Conservation (phyloP, 306 rosid species). For the Citrullus amarus region DNA sequence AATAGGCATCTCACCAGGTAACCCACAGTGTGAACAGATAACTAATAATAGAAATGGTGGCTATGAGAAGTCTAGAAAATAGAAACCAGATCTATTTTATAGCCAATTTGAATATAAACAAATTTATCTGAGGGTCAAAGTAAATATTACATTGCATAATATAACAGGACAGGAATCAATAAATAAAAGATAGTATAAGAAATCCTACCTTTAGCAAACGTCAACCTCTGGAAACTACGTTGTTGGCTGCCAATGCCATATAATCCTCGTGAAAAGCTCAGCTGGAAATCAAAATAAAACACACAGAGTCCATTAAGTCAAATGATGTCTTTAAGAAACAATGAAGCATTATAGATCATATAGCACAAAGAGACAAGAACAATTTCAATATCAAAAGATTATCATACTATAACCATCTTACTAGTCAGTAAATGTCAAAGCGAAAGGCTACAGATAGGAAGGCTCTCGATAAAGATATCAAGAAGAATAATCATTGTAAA, state of each 20-base stretch:
- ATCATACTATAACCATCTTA: not conserved
- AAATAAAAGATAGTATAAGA: not conserved
- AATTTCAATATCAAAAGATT: not conserved
- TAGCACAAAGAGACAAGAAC: not conserved
- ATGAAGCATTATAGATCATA: not conserved
- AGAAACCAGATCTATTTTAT: not conserved
- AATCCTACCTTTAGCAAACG: conserved; percentile 47
- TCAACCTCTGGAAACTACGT: conserved; percentile 29
- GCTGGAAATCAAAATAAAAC: conserved; percentile 36
- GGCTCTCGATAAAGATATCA: not conserved
- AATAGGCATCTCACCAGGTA: not conserved
- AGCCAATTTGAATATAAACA: not conserved
- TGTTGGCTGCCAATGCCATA: conserved; percentile 28
- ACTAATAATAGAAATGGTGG: not conserved
- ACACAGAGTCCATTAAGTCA: not conserved
- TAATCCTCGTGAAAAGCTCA: conserved; percentile 36
- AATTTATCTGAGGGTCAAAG: not conserved
- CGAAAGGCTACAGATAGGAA: not conserved
- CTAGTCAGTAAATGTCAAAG: not conserved
- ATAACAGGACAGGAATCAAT: not conserved
- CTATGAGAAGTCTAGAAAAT: not conserved
- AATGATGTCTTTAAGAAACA: not conserved
- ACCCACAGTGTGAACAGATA: not conserved
- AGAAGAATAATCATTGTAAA: not conserved
- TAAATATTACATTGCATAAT: not conserved